Evolutionary conservation across 805 yeast species (phyloP).

Genomic region (Sungouiozyma ichnusensis): DNA sequence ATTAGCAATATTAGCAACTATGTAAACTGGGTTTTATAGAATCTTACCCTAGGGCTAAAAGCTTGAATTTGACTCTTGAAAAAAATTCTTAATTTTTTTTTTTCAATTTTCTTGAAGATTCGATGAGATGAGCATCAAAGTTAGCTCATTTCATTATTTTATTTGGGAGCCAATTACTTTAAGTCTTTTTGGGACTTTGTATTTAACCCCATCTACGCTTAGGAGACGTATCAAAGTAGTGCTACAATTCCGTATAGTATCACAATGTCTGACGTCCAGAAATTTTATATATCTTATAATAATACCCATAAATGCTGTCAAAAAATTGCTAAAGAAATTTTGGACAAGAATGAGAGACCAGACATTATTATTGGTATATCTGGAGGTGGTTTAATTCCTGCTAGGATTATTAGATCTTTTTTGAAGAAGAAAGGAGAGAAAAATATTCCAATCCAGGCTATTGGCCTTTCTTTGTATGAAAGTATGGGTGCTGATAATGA

Average conservation of each 20-base stretch:
- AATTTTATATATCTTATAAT: conserved; percentile 63
- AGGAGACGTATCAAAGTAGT: too few relatives aligned
- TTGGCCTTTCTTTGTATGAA: conserved; percentile 56
- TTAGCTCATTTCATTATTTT: too few relatives aligned
- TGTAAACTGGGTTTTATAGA: neutral
- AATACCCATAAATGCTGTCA: conserved; percentile 77
- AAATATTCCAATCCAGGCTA: conserved; percentile 62
- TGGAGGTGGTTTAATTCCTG: conserved; percentile 67
- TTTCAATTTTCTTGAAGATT: neutral
- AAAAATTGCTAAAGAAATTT: conserved; percentile 45
- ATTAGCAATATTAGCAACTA: neutral
- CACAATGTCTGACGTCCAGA: conserved; percentile 30
- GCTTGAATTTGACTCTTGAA: neutral
- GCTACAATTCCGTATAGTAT: too few relatives aligned
- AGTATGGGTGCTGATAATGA: conserved; percentile 36
- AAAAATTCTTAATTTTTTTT: too few relatives aligned
- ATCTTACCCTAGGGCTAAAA: neutral
- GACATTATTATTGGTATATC: conserved; percentile 60
- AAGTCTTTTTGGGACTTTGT: too few relatives aligned
- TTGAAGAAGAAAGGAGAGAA: conserved; percentile 47
- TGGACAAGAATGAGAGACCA: conserved; percentile 33
- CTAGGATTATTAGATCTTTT: conserved; percentile 56
- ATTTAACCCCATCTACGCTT: too few relatives aligned
- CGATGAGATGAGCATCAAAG: conserved; percentile 1
- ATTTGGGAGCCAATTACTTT: too few relatives aligned